phyloP scores from a whole-genome alignment of 345 rosid species.

The Populus tremula region DNA sequence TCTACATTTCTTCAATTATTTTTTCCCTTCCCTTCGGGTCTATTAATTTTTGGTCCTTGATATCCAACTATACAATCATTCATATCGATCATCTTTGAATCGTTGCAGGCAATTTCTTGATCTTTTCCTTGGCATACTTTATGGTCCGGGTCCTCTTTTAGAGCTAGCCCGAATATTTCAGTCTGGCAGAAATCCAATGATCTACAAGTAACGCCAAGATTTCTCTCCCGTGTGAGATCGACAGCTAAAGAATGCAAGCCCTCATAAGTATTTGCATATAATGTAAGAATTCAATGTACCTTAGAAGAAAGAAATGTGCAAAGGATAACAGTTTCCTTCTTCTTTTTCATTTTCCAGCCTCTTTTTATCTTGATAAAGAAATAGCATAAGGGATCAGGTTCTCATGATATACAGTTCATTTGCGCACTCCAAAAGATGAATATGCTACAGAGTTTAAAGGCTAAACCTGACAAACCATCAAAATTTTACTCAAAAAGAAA shows the following conservation, averaged over 20 bases:
- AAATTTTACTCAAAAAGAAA: too few species aligned
- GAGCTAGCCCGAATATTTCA: background rate
- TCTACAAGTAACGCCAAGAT: background rate
- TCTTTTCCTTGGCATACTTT: slow-evolving; percentile 21
- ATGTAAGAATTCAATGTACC: slow-evolving; percentile 5
- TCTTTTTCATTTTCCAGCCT: background rate
- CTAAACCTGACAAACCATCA: too few species aligned
- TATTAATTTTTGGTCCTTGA: slow-evolving; percentile 12
- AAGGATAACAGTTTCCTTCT: background rate
- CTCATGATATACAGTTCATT: background rate
- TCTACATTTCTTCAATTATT: background rate
- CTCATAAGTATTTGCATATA: background rate
- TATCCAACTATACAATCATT: background rate
- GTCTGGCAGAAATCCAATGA: background rate
- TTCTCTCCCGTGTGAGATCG: background rate
- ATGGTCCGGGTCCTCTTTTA: slow-evolving; percentile 10
- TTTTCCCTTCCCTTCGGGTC: slow-evolving; percentile 7
- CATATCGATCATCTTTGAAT: background rate
- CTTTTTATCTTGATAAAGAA: background rate
- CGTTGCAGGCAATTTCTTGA: slow-evolving; percentile 30
- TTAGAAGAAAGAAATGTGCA: slow-evolving; percentile 10
- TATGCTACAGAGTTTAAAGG: too few species aligned
- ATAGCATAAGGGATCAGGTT: background rate
- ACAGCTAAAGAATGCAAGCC: too few species aligned
- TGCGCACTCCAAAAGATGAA: too few species aligned